phyloP scores from a whole-genome alignment of 2,329 filamentous ascomycete genomes.

The Triangularia setosa region DNA sequence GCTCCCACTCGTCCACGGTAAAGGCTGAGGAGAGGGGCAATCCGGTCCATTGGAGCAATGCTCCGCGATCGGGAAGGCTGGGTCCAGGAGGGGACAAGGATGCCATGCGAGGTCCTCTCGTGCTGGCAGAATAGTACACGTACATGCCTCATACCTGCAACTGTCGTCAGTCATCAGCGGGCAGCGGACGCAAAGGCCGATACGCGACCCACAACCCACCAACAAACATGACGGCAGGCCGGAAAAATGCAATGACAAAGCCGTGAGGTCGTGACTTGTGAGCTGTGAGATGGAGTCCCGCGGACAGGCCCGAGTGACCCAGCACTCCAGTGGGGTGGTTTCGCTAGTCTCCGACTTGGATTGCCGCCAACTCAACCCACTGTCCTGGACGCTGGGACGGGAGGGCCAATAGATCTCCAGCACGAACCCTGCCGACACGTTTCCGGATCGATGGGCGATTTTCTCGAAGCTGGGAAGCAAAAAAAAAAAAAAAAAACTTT shows the following conservation, averaged over 20 bases:
- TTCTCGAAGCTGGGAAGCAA: slow-evolving; percentile 3
- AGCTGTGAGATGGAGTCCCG: background rate
- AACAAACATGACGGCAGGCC: slow-evolving; percentile 1
- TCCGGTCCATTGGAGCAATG: background rate
- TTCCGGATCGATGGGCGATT: slow-evolving; percentile 1
- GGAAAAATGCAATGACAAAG: slow-evolving; percentile 1
- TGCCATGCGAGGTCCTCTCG: slow-evolving; percentile 13
- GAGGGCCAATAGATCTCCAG: slow-evolving; percentile 8
- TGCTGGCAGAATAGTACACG: slow-evolving; percentile 7
- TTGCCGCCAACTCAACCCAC: slow-evolving; percentile 16
- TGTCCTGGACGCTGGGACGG: slow-evolving; percentile 13
- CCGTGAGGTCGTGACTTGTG: background rate
- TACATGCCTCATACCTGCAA: background rate
- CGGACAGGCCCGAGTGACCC: slow-evolving; percentile 4
- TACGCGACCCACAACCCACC: slow-evolving; percentile 13
- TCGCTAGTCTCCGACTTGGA: slow-evolving; percentile 12
- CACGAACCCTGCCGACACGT: slow-evolving; percentile 7
- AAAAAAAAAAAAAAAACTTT: no score
- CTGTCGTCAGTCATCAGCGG: slow-evolving; percentile 1
- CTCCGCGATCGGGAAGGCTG: slow-evolving; percentile 19
- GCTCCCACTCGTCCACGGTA: background rate
- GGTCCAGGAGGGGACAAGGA: slow-evolving; percentile 13
- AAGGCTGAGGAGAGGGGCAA: background rate
- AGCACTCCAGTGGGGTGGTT: background rate
- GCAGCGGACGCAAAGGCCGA: background rate